phyloP scores from a whole-genome alignment of 108 stramenopile genomes.

The Nannochloropsis salina region DNA sequence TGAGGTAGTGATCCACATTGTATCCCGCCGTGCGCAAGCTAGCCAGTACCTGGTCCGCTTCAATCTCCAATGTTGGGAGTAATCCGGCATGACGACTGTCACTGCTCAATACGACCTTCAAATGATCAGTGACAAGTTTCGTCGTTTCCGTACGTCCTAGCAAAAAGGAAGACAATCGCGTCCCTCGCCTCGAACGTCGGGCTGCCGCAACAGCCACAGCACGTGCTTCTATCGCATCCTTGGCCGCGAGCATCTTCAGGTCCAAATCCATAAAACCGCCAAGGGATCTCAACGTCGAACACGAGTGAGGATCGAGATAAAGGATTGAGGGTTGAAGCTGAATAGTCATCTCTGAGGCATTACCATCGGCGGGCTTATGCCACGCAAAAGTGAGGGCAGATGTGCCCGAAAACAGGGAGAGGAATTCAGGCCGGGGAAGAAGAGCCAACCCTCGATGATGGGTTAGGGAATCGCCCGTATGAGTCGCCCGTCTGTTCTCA shows the following conservation, averaged over 20 bases:
- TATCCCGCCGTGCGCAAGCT: conserved; percentile 9
- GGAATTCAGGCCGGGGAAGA: background rate
- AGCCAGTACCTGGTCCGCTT: background rate
- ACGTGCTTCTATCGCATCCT: background rate
- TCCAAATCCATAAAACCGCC: background rate
- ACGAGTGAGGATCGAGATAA: background rate
- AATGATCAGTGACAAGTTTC: background rate
- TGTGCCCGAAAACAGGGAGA: background rate
- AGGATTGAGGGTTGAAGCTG: background rate
- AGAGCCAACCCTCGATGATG: background rate
- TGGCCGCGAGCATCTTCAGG: background rate
- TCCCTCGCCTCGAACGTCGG: background rate
- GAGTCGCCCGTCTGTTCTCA: background rate
- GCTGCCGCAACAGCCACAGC: background rate
- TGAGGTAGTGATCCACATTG: background rate
- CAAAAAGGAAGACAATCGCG: background rate
- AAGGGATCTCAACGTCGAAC: background rate
- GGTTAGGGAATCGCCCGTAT: background rate
- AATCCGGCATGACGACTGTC: background rate
- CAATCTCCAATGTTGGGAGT: background rate
- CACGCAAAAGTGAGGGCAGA: background rate
- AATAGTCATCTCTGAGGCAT: background rate
- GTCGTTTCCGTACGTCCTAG: background rate
- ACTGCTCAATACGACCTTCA: background rate
- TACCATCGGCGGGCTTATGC: background rate